phyloP scores from a whole-genome alignment of 495 filamentous ascomycete genomes.

The Rusavskia elegans region DNA sequence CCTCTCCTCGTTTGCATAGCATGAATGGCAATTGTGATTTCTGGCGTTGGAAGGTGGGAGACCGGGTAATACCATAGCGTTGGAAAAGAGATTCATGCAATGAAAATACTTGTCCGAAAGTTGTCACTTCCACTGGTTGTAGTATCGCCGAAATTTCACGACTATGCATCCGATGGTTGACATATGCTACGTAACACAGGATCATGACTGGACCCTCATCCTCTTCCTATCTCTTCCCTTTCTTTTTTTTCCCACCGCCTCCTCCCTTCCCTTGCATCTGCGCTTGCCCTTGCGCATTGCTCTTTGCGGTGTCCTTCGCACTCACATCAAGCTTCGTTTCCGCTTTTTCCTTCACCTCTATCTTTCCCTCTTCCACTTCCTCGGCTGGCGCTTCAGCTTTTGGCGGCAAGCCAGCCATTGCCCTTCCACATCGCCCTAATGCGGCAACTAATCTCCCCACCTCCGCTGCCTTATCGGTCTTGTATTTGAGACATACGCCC shows the following conservation, averaged over 20 bases:
- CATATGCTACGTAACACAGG: too few species aligned
- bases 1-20: not conserved
- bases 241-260: conserved; percentile 29
- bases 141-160: too few species aligned
- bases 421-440: conserved; percentile 32
- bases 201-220: not conserved
- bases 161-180: too few species aligned
- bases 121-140: not conserved
- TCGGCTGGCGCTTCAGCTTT: conserved; percentile 1
- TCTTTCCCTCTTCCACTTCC: conserved; percentile 1
- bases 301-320: not conserved
- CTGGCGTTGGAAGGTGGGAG: not conserved
- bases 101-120: not conserved
- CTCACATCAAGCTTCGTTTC: not conserved
- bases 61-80: not conserved
- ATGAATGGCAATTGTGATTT: not conserved
- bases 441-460: conserved; percentile 65
- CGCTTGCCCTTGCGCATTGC: conserved; percentile 2
- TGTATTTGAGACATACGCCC: conserved; percentile 76
- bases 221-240: conserved; percentile 42
- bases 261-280: conserved; percentile 5
- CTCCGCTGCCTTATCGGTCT: conserved; percentile 79
- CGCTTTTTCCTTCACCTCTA: conserved; percentile 1
- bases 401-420: conserved; percentile 12
- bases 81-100: not conserved